A percentile compares a stretch with the other conserved stretches of the same genome.
These are phyloP conservation scores for Suhomyces kilbournensis DNA, from an alignment of 805 yeast genomes.

Conservation along the genomic window DNA sequence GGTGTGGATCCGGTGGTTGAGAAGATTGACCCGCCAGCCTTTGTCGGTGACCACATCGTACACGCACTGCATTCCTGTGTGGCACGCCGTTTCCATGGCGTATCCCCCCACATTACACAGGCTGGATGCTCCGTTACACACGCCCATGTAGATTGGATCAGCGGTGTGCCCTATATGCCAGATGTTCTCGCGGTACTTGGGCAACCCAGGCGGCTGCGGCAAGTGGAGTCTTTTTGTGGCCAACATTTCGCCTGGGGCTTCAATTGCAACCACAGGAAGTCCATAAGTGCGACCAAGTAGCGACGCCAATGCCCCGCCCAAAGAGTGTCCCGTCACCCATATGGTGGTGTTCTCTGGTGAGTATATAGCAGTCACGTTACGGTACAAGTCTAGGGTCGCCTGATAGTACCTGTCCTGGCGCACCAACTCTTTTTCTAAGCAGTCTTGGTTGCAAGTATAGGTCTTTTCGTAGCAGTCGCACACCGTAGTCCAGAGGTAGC, in stretches of 20 bases:
- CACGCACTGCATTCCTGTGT: conserved; percentile 80
- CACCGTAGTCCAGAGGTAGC: conserved; percentile 90
- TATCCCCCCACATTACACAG: conserved; percentile 90
- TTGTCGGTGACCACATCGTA: conserved; percentile 86
- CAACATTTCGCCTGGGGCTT: conserved; percentile 88
- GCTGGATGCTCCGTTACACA: conserved; percentile 90
- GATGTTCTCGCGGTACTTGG: conserved; percentile 70
- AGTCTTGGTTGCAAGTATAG: conserved; percentile 83
- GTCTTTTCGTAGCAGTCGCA: conserved; percentile 88
- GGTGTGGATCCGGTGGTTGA: conserved; percentile 86
- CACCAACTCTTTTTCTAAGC: conserved; percentile 74
- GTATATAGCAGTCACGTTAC: conserved; percentile 63
- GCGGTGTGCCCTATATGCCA: conserved; percentile 98
- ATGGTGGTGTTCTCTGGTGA: conserved; percentile 61
- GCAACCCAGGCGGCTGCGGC: conserved; percentile 90
- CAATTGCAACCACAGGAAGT: conserved; percentile 83
- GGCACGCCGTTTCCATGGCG: conserved; percentile 96
- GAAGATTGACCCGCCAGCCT: conserved; percentile 87
- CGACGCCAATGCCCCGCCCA: conserved; percentile 85
- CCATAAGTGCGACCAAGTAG: conserved; percentile 88
- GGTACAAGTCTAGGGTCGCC: conserved; percentile 73
- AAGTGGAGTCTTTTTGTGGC: conserved; percentile 83
- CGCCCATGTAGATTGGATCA: conserved; percentile 95
- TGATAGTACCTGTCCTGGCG: conserved; percentile 79
- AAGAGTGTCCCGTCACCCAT: conserved; percentile 94